Conservation (phyloP, 371 early-diverging fungal species). For the Coemansia sp. region DNA sequence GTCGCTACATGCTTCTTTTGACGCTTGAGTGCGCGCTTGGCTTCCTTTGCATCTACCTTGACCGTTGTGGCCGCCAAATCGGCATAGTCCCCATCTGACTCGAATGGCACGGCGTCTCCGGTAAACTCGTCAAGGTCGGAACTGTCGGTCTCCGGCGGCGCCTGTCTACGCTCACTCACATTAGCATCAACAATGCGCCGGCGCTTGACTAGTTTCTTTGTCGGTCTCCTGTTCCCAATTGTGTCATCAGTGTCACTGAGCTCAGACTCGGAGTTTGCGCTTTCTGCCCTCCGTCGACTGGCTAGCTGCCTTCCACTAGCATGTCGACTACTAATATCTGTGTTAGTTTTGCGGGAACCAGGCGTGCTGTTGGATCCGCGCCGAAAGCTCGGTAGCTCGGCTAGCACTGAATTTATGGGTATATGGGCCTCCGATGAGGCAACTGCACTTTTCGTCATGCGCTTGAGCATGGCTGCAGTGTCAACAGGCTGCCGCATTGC, state of each 20-base stretch:
- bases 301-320: slow-evolving; percentile 2
- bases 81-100: neutral
- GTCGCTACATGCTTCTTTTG: slow-evolving; percentile 1
- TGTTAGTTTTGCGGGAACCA: neutral
- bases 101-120: neutral
- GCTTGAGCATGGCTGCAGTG: slow-evolving; percentile 35
- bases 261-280: neutral
- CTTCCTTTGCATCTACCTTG: neutral
- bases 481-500: slow-evolving; percentile 21
- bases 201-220: neutral
- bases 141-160: neutral
- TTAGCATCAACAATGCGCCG: slow-evolving; percentile 1
- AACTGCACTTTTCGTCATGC: slow-evolving; percentile 18
- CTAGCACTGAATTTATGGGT: slow-evolving; percentile 29
- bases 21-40: slow-evolving; percentile 15
- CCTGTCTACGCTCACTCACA: neutral
- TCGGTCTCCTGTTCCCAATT: neutral
- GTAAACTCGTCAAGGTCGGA: neutral
- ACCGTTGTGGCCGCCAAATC: neutral
- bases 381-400: slow-evolving; percentile 48
- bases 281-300: neutral
- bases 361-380: slow-evolving; percentile 12
- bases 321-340: neutral
- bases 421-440: slow-evolving; percentile 13
- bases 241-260: neutral